Percentiles rank a stretch among this genome's conserved stretches.
These are phyloP conservation scores for Cercospora zeae-maydis DNA, from an alignment of 2,329 filamentous ascomycete genomes.

Conservation along the genomic window DNA sequence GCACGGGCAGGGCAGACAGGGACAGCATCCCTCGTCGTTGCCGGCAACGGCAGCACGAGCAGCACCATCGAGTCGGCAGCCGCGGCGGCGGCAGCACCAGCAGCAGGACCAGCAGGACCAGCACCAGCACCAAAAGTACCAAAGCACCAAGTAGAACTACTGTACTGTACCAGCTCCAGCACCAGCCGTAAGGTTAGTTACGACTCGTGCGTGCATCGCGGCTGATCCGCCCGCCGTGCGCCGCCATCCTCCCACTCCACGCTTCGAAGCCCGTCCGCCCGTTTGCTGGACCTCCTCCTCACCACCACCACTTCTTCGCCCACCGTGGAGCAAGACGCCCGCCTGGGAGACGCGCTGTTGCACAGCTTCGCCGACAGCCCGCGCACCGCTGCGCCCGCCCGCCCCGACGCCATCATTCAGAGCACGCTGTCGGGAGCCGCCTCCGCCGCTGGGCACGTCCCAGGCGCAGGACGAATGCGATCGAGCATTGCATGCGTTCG, in stretches of 20 bases:
- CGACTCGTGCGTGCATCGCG: background rate
- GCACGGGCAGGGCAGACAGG: background rate
- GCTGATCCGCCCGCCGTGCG: background rate
- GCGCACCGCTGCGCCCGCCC: constrained; percentile 2
- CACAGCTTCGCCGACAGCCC: constrained; percentile 20
- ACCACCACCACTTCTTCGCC: constrained; percentile 3
- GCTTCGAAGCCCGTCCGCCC: background rate
- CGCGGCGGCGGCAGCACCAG: background rate
- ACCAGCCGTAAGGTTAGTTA: too few relatives aligned
- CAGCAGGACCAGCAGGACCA: background rate
- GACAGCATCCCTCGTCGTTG: background rate
- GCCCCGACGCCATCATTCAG: constrained; percentile 10
- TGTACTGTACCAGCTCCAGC: too few relatives aligned
- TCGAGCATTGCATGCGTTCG: constrained; percentile 75
- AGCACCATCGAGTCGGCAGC: background rate
- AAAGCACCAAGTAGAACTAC: too few relatives aligned
- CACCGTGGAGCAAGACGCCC: constrained; percentile 23
- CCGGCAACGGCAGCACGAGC: background rate
- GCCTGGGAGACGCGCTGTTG: constrained; percentile 26
- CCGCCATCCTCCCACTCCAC: background rate
- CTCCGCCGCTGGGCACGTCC: constrained; percentile 29
- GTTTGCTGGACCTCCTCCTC: background rate
- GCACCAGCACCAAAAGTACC: too few relatives aligned
- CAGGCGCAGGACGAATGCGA: constrained; percentile 53
- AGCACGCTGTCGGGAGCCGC: constrained; percentile 16